Evolutionary conservation across 805 yeast genomes (phyloP), one percentile per base, ranked within the genome.

Genomic region (Sugiyamaella lignohabitans): DNA sequence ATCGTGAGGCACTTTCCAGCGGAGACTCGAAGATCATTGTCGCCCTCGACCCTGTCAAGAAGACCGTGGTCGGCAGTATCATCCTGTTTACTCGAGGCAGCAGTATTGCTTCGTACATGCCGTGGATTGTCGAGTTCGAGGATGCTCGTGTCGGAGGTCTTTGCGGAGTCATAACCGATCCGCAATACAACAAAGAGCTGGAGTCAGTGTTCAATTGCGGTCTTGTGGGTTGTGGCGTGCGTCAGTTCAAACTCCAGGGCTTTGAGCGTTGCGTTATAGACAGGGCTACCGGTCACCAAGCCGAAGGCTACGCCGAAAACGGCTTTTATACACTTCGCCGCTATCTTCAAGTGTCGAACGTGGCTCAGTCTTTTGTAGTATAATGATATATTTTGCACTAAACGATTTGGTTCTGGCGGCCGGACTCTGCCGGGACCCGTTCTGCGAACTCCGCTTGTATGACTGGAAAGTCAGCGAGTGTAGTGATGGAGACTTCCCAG

Each of bases 161-260:
- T 8, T 64, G 76, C 11, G 79, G 78, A 3, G 69, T 79, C 1
- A 68, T 78, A 24, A 73, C 76, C 21, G 81, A 77, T 51, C 76
- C 77, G 17, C 44, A 43, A 40, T 76, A 76, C 57, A 21, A 20
- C 70, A 73, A 41, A 22, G 75, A 74, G 50, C 67, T 78, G 53
- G 70, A 74, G 5, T 77, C 75, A 45, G 76, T 78, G 2, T 74
- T 78, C 61, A 74, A 70, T 48, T 67, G 73, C 52, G 84, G 84
- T 0, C 68, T 78, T 48, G 73, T 79, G 6, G 78, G 82, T 51
- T 73, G 81, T 43, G 79, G 73, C 4, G 71, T 76, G 14, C 70
- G 78, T 4, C 74, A 68, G 49, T 62, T 73, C 49, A 74, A 72
- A 53, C 51, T 56, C 24, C 59, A 61, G 40, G 59, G 58, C 10